phyloP scores from a whole-genome alignment of 768 basidiomycete species.

The Fistulinella prunicolor region DNA sequence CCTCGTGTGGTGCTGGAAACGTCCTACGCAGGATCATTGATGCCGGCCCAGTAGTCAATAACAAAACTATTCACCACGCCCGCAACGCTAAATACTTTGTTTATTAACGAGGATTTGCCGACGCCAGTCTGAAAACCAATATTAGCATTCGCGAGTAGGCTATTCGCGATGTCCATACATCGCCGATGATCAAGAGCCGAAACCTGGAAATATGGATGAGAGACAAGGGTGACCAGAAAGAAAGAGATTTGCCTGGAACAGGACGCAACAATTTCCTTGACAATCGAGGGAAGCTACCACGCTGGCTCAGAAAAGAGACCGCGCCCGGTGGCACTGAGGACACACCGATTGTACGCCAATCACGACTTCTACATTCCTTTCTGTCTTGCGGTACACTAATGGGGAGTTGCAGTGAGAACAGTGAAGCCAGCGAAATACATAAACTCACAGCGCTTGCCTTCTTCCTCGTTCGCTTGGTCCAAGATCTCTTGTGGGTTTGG shows the following conservation, averaged over 20 bases:
- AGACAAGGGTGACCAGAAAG: background rate
- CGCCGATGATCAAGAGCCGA: constrained; percentile 6
- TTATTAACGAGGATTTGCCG: constrained; percentile 1
- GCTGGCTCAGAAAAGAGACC: background rate
- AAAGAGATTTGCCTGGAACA: background rate
- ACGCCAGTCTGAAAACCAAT: background rate
- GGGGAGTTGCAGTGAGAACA: background rate
- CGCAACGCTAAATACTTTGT: constrained; percentile 3
- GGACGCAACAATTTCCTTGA: background rate
- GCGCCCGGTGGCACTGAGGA: background rate
- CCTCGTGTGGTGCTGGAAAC: constrained; percentile 3
- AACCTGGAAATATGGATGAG: constrained; percentile 4
- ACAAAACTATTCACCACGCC: background rate
- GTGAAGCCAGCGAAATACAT: background rate
- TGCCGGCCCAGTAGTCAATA: background rate
- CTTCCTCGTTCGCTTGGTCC: background rate
- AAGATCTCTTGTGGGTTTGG: background rate
- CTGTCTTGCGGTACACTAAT: constrained; percentile 1
- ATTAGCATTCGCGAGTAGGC: no score
- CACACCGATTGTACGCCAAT: background rate
- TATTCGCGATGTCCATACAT: no score
- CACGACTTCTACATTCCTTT: background rate
- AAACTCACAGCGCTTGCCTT: background rate
- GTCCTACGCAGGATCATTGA: background rate
- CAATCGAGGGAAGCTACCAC: background rate